These are phyloP conservation scores for Trichoderma brevicompactum DNA, from an alignment of 2,329 filamentous ascomycete species.

Conservation along the genomic window DNA sequence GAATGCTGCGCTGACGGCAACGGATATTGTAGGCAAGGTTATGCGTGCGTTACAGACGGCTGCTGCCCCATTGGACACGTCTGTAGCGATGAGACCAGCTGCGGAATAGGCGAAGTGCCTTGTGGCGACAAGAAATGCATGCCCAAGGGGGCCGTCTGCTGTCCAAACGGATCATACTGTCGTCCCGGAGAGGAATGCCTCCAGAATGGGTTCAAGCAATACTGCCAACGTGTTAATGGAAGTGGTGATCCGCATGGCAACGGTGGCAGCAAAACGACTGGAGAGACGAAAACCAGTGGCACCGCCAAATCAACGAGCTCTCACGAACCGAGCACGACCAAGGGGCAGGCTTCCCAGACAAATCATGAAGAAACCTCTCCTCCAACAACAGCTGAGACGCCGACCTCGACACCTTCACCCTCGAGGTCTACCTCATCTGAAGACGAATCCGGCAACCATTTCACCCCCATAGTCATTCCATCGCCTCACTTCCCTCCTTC, in stretches of 20 bases:
- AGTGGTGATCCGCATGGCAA: background rate
- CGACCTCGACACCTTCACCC: background rate
- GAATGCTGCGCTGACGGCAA: slow-evolving; percentile 6
- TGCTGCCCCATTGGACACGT: slow-evolving; percentile 9
- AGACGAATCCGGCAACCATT: background rate
- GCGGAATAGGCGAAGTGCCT: slow-evolving; percentile 7
- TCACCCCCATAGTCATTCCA: background rate
- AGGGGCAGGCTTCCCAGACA: background rate
- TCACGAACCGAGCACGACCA: background rate
- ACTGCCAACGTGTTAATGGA: background rate
- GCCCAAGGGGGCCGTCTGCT: slow-evolving; percentile 1
- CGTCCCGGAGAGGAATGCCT: slow-evolving; percentile 9
- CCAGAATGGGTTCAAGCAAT: slow-evolving; percentile 3
- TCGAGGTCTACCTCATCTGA: background rate
- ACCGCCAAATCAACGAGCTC: background rate
- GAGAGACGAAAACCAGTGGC: background rate
- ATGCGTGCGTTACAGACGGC: background rate
- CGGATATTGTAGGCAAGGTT: slow-evolving; percentile 14
- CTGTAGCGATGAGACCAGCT: background rate
- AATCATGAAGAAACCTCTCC: background rate
- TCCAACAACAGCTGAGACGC: background rate
- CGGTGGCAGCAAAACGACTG: background rate
- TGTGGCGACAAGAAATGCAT: slow-evolving; percentile 17
- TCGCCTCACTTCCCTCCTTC: background rate
- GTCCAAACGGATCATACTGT: background rate